Evolutionary conservation across 2,329 filamentous ascomycete species (phyloP), one percentile per base, ranked within the genome.

Genomic region (Penicillium sp.): DNA sequence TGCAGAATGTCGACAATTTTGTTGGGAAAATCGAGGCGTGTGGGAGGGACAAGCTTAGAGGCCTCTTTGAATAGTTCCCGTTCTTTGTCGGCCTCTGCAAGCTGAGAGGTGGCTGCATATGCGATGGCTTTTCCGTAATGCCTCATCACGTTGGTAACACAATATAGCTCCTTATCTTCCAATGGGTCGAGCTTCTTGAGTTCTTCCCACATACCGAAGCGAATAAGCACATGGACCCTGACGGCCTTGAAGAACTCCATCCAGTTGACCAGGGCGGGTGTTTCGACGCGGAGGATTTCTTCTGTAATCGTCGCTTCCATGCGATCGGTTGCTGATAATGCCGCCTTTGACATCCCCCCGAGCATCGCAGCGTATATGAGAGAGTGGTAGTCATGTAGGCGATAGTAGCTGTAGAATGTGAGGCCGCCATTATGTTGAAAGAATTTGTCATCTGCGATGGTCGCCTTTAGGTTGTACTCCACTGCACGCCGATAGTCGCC

Each of bases 341-440:
- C 87, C 2, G 87, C 78, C 20, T 78, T 73, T 0, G 80, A 88
- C 68, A 88, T 84, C 0, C 87, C 90, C 0, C 88, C 84, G 58
- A 93, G 88, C 88, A 93, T 90, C 51, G 90, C 89, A 0, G 87
- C 87, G 67, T 92, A 93, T 39, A 92, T 82, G 2, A 85, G 82
- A 63, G 90, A 91, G 68, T 92, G 89, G 67, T 87, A 87, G 69
- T 92, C 81, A 69, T 94, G 90, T 41, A 84, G 82, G 8, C 90
- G 84, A 71, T 93, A 94, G 4, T 91, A 82, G 0, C 86, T 88
- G 75, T 93, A 94, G 70, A 92, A 91, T 69, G 88, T 89, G 14
- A 67, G 53, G 0, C 84, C 79, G 0, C 88, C 88, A 7, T 83
- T 79, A 5, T 81, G 78, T 0, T 76, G 73, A 2, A 90, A 80